Conservation (phyloP, 495 filamentous ascomycete species). For the Aspergillus nanangensis region DNA sequence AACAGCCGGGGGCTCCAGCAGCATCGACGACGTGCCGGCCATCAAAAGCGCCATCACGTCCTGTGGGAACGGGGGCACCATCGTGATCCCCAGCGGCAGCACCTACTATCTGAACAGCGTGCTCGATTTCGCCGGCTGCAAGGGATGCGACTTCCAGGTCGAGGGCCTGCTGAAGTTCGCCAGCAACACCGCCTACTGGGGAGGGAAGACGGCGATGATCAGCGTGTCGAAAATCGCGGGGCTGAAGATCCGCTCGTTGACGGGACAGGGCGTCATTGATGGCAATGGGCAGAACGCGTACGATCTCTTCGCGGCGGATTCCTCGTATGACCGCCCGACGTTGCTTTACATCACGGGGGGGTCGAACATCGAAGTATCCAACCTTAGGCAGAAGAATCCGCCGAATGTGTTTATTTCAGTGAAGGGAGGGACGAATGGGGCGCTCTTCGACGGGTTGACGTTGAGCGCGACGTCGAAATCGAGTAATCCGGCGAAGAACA, state of each 20-base stretch:
- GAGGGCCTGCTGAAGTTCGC: constrained; percentile 37
- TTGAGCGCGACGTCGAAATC: constrained; percentile 33
- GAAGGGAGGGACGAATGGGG: constrained; percentile 27
- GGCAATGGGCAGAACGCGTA: constrained; percentile 41
- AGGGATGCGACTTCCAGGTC: constrained; percentile 35
- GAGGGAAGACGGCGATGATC: constrained; percentile 35
- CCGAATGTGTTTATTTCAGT: constrained; percentile 42
- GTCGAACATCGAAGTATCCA: constrained; percentile 27
- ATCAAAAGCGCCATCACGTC: constrained; percentile 30
- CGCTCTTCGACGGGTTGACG: constrained; percentile 25
- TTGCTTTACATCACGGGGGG: constrained; percentile 35
- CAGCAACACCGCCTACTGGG: constrained; percentile 33
- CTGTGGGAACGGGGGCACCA: constrained; percentile 37
- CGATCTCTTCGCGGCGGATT: constrained; percentile 33
- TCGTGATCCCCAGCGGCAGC: constrained; percentile 34
- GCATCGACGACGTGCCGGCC: constrained; percentile 35
- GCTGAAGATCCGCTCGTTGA: constrained; percentile 31
- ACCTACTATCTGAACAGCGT: constrained; percentile 39
- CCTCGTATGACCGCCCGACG: constrained; percentile 30
- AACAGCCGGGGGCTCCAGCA: constrained; percentile 20
- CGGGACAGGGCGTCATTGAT: constrained; percentile 39
- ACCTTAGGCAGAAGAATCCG: constrained; percentile 33
- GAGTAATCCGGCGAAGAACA: constrained; percentile 34
- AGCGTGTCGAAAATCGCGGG: constrained; percentile 27
- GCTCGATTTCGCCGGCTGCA: constrained; percentile 33